A percentile compares a stretch with the other conserved stretches of the same genome.
Conservation (phyloP, 148 eudicot genomes). For the Rhododendron williamsianum region DNA sequence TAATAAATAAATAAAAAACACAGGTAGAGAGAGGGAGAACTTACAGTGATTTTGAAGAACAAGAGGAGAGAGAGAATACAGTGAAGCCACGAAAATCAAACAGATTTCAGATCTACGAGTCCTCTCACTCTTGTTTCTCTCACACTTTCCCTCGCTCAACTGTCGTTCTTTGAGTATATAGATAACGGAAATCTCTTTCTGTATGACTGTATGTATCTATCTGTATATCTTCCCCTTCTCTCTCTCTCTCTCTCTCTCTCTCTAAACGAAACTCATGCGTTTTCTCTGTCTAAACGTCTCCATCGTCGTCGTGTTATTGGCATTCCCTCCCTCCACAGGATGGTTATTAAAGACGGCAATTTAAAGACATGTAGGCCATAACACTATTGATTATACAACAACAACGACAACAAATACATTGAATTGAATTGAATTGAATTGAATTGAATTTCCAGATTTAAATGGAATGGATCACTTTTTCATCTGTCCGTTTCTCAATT, state of each 20-base stretch:
- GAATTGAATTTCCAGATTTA: slow-evolving; percentile 4
- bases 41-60: neutral
- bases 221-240: neutral
- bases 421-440: neutral
- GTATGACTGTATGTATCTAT: neutral
- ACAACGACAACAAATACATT: neutral
- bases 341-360: neutral
- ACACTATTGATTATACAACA: neutral
- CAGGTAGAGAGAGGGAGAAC: neutral
- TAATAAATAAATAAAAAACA: neutral
- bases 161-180: neutral
- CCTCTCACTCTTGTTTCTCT: neutral
- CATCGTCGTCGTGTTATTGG: neutral
- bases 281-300: slow-evolving; percentile 8
- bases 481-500: neutral
- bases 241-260: slow-evolving; percentile 3
- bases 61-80: neutral
- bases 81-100: neutral
- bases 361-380: neutral
- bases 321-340: slow-evolving; percentile 10
- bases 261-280: neutral
- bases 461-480: neutral
- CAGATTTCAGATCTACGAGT: neutral
- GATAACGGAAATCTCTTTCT: neutral
- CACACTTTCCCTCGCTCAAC: neutral